Conservation (phyloP, 805 yeast species). For the Metschnikowia baotianmanensis region DNA sequence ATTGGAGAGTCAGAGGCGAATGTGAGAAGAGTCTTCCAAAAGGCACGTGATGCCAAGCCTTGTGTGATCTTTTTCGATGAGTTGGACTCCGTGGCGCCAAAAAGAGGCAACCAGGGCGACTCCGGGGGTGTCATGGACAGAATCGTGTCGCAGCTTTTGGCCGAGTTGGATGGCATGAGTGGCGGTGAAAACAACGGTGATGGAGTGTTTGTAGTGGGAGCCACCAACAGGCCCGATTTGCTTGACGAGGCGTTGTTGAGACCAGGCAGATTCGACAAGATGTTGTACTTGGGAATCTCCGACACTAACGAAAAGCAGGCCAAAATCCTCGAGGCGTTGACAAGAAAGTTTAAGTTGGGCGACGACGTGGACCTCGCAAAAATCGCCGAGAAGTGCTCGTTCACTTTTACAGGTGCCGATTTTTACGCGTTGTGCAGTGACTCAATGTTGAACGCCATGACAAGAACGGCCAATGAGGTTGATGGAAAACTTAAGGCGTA, state of each 20-base stretch:
- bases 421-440: slow-evolving; percentile 95
- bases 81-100: slow-evolving; percentile 96
- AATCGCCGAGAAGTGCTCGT: slow-evolving; percentile 73
- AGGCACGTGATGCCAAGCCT: slow-evolving; percentile 94
- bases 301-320: slow-evolving; percentile 88
- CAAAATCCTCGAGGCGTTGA: slow-evolving; percentile 81
- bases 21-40: slow-evolving; percentile 89
- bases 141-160: slow-evolving; percentile 90
- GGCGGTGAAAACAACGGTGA: slow-evolving; percentile 52
- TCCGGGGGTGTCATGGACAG: slow-evolving; percentile 99
- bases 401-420: slow-evolving; percentile 96
- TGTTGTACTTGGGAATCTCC: slow-evolving; percentile 89
- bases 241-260: slow-evolving; percentile 90
- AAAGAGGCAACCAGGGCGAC: slow-evolving; percentile 97
- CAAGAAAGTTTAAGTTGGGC: slow-evolving; percentile 71
- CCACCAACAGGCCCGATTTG: slow-evolving; percentile 94
- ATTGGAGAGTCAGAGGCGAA: slow-evolving; percentile 99
- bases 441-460: slow-evolving; percentile 95
- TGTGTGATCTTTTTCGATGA: slow-evolving; percentile 98
- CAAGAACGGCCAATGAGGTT: slow-evolving; percentile 74
- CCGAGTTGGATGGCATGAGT: slow-evolving; percentile 96
- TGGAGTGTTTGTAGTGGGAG: slow-evolving; percentile 98
- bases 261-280: slow-evolving; percentile 94
- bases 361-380: slow-evolving; percentile 54
- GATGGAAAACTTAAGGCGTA: slow-evolving; percentile 59